Evolutionary conservation across 2,329 filamentous ascomycete species (phyloP), one percentile per base, ranked within the genome.

Genomic region (Waltergamsia citrina): DNA sequence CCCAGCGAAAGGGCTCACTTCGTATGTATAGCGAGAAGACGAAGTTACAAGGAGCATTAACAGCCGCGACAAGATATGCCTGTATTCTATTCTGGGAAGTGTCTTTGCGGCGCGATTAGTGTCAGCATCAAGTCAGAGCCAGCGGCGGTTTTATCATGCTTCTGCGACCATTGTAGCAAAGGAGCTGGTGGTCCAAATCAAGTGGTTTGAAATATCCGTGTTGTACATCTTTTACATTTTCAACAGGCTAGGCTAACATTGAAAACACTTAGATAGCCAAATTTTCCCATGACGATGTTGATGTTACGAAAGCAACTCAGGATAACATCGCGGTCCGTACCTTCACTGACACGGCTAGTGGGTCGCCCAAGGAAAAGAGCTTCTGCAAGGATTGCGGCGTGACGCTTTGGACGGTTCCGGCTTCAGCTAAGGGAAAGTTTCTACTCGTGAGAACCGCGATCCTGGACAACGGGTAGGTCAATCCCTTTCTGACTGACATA

Each of bases 231-330:
- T n/a, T n/a, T n/a, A n/a, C n/a, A n/a, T n/a, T n/a, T n/a, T n/a
- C n/a, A n/a, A n/a, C n/a, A n/a, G n/a, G n/a, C n/a, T n/a, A n/a
- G n/a, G n/a, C n/a, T n/a, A n/a, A n/a, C n/a, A 19, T 17, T 35
- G 16, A 28, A 28, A 8, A 28, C 16, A 7, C 29, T 27, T 21
- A 49, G 51, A 47, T 54, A 19, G 51, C 47, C n/a, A 53, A 53
- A 27, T 52, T 50, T 11, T 22, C 32, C 0, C 31, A 22, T 0
- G 30, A 38, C 10, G 38, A 45, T 2, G 35, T 53, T 4, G 12
- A 42, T 3, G 30, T 48, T 8, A 36, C 33, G 0, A 33, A 17
- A 9, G 29, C 33, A 2, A 15, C 30, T 0, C 11, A 26, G 1
- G 32, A 37, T 2, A 23, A 32, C 2, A 39, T 54, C 7, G 23